phyloP scores from a whole-genome alignment of 768 basidiomycete genomes.

The Mycena chlorophos region DNA sequence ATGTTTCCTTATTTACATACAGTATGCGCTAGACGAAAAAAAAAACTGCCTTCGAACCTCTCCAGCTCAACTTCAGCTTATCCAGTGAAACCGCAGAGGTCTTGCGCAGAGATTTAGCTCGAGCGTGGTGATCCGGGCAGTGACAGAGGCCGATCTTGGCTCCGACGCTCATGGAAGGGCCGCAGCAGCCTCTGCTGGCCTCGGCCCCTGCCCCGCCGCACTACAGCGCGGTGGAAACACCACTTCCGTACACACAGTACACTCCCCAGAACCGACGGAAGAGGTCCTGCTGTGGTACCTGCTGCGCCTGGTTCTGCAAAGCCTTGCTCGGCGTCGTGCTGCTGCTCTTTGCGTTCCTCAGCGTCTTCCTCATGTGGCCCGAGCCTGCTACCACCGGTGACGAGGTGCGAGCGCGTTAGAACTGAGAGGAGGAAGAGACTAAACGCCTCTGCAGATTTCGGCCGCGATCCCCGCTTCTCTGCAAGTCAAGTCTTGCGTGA shows the following conservation, averaged over 20 bases:
- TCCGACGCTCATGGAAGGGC: not conserved
- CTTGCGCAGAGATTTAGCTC: no score
- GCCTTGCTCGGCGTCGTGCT: not conserved
- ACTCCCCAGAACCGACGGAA: not conserved
- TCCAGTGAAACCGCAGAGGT: no score
- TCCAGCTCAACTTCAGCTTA: no score
- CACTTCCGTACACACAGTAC: not conserved
- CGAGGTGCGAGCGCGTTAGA: not conserved
- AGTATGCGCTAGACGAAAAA: no score
- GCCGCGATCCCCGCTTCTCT: not conserved
- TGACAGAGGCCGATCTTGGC: no score
- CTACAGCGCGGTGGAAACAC: not conserved
- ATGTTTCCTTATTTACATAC: no score
- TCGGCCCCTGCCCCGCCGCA: not conserved
- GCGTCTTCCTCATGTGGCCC: not conserved
- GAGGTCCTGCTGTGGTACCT: not conserved
- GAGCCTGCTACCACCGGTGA: not conserved
- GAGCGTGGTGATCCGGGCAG: no score
- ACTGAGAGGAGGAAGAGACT: not conserved
- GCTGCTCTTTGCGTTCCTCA: not conserved
- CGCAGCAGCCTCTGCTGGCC: not conserved
- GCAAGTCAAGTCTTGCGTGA: not conserved
- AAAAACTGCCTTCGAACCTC: no score
- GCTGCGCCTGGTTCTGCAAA: not conserved
- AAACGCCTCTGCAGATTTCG: not conserved